phyloP scores from a whole-genome alignment of 148 eudicot genomes.

The Heliamphora exappendiculata region DNA sequence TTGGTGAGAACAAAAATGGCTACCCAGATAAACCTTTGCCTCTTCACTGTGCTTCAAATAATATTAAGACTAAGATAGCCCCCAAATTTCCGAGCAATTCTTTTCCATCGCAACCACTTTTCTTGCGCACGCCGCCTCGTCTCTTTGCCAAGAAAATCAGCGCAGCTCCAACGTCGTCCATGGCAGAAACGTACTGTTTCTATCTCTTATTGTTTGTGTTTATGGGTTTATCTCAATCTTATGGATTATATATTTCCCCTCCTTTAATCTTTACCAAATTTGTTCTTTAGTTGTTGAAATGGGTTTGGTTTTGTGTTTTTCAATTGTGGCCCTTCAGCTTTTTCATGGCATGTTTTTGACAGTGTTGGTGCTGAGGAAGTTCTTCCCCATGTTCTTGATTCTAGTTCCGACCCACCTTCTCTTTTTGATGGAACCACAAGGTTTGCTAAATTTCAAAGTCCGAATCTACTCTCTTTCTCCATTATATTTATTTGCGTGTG shows the following conservation, averaged over 20 bases:
- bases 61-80: background rate
- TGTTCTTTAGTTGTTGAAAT: background rate
- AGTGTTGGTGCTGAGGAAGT: slow-evolving; percentile 5
- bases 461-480: background rate
- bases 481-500: background rate
- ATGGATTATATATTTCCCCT: background rate
- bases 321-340: background rate
- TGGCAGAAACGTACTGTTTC: background rate
- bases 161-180: background rate
- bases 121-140: slow-evolving; percentile 3
- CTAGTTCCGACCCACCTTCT: slow-evolving; percentile 11
- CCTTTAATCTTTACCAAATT: background rate
- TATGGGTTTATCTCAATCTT: background rate
- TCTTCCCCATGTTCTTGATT: slow-evolving; percentile 14
- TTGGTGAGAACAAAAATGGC: background rate
- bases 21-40: background rate
- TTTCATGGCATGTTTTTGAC: background rate
- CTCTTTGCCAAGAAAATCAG: background rate
- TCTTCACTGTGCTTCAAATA: background rate
- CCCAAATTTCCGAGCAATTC: background rate
- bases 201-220: background rate
- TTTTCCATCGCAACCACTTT: slow-evolving; percentile 3
- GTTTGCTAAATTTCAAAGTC: slow-evolving; percentile 6
- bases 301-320: background rate
- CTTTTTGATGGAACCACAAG: slow-evolving; percentile 16